Evolutionary conservation across 352 stramenopile species (phyloP), one percentile per base, ranked within the genome.

Genomic region (Aphanomyces astaci): DNA sequence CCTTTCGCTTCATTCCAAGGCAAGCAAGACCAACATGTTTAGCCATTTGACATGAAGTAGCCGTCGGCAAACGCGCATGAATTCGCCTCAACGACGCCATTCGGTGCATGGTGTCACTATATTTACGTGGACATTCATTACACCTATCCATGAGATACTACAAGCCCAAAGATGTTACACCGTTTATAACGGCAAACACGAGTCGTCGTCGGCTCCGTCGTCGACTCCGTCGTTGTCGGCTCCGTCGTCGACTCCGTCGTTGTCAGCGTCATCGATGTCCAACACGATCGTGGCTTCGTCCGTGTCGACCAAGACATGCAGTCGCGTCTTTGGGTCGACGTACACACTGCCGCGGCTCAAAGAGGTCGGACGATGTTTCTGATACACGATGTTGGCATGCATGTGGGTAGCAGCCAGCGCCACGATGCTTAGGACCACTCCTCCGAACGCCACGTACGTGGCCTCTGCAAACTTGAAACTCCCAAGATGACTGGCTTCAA

Each of bases 301-400:
- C 19, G 25, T 24, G 30, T 68, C 22, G 22, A 60, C 43, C 17
- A 68, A 27, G 49, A 68, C 33, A 31, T 68, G 62, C 43, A 68
- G 17, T 1, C 48, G 19, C 7, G 62, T 68, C 27, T 33, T 19
- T 33, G 19, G 22, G 17, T 68, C 62, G 15, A 68, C 48, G 62
- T 68, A 68, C 19, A 68, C 62, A 40, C 28, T 53, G 48, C 62
- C 62, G 2, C 32, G 39, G n/a, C 13, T 17, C n/a, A 64, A 7
- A 43, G 17, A 3, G 22, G 48, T 45, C 13, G 28, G n/a, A 4
- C 43, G 31, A 4, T 17, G 28, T 7, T 27, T 4, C 10, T 11
- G 27, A 17, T 39, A 49, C n/a, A 40, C 33, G 0, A 30, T 24
- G 24, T 27, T 17, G 11, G 30, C 24, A 46, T 36, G 32, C 15